Base-by-base conservation (phyloP, 805 yeast genomes). In the Starmerella bombi region DNA sequence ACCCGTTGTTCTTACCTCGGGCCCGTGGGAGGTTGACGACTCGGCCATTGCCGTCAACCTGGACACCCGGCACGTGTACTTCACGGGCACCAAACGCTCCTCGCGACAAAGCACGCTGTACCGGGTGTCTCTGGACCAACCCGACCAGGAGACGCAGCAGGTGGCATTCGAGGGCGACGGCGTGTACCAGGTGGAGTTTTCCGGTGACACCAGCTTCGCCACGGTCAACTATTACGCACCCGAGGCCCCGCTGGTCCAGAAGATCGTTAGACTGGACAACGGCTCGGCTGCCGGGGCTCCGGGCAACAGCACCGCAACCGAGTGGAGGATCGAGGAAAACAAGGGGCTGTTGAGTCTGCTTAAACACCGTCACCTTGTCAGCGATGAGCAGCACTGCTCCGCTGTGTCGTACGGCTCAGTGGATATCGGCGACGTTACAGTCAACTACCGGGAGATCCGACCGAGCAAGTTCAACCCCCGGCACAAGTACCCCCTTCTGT, bases 1-100 rank as follows among this genome's bases (percentile, higher is more conserved):
- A 14, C 83, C 83, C 3, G 23, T 8, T 6, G 57, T 79, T 18
- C 67, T 93, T 35, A 81, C 91, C 1, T 43, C 59, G 3, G 98
- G 98, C 5, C 61, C 70, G 1, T 91, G 94, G 94, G 98, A 91
- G 59, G 93, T 91, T n/a, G 70, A 66, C 45, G 86, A 83, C 1
- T 75, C 80, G 2, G 63, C 77, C 2, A 70, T 77, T 0, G 51
- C 60, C 3, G 59, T 60, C 27, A 64, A 60, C 45, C 65, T 71
- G 31, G 71, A 71, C 29, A 57, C 64, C 10, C 77, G 79, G 55
- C 50, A 50, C 5, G 65, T 75, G 3, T 79, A 75, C 57, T 91
- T 75, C 57, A 55, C 75, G 6, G 77, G 88, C 4, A 83, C 97
- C 0, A 71, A 74, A 54, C 75, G 74, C 48, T 75, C 86, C 1